Percentiles rank a stretch among this genome's conserved stretches.
Conservation (phyloP, 2,329 filamentous ascomycete genomes). For the Paraconiothyrium brasiliense region DNA sequence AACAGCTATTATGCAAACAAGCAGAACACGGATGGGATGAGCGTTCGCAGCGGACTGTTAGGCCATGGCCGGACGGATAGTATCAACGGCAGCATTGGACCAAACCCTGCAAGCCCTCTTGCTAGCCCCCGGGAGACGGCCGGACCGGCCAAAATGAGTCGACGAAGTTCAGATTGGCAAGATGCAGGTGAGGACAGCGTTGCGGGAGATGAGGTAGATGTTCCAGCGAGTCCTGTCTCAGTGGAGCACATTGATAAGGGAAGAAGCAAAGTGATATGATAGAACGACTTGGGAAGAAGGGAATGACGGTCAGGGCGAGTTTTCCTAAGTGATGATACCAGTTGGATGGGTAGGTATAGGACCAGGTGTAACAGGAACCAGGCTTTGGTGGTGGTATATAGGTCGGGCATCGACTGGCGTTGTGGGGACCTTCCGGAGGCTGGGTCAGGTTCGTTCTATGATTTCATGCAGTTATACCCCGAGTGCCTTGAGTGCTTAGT, state of each 20-base stretch:
- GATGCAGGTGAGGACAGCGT: constrained; percentile 43
- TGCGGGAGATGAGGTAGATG: constrained; percentile 35
- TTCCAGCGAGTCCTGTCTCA: constrained; percentile 19
- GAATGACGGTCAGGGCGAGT: not conserved
- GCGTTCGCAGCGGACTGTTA: constrained; percentile 78
- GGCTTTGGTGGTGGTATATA: not conserved
- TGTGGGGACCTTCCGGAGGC: not conserved
- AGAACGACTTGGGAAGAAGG: not conserved
- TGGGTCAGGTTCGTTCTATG: constrained; percentile 7
- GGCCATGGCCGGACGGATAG: constrained; percentile 86
- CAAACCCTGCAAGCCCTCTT: constrained; percentile 66
- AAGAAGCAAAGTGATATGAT: constrained; percentile 18
- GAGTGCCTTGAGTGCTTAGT: constrained; percentile 8
- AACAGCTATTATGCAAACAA: constrained; percentile 79
- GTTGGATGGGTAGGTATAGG: not conserved
- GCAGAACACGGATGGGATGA: constrained; percentile 71
- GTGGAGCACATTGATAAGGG: constrained; percentile 26
- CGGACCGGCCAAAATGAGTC: constrained; percentile 40
- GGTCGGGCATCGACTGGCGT: constrained; percentile 15
- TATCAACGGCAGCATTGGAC: constrained; percentile 76
- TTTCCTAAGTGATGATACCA: constrained; percentile 8
- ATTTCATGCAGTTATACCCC: constrained; percentile 24
- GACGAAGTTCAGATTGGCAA: constrained; percentile 50
- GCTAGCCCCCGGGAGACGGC: constrained; percentile 60
- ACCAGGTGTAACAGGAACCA: constrained; percentile 3